phyloP scores from a whole-genome alignment of 2,329 filamentous ascomycete species.

The Tolypocladium endophyticum region DNA sequence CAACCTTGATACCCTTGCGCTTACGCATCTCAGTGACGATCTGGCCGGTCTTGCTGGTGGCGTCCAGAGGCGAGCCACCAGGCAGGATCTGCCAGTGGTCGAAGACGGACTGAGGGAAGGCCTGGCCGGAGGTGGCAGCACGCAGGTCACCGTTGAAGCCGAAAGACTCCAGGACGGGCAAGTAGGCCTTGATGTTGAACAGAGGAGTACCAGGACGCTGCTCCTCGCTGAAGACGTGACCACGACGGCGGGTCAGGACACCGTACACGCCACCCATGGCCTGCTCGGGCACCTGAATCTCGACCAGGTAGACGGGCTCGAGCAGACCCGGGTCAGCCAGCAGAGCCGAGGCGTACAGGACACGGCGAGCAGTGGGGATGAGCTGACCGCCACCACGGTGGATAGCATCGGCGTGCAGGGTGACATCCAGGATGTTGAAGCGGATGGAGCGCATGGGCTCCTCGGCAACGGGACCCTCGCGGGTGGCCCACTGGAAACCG shows the following conservation, averaged over 20 bases:
- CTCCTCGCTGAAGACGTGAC: slow-evolving; percentile 98
- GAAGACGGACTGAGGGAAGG: slow-evolving; percentile 98
- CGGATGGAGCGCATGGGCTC: slow-evolving; percentile 95
- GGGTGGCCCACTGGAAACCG: slow-evolving; percentile 99
- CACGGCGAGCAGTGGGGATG: slow-evolving; percentile 96
- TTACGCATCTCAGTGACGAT: slow-evolving; percentile 88
- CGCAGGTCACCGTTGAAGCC: slow-evolving; percentile 98
- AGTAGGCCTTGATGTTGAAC: slow-evolving; percentile 98
- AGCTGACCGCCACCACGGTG: slow-evolving; percentile 99
- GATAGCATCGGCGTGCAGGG: slow-evolving; percentile 97
- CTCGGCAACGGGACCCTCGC: slow-evolving; percentile 94
- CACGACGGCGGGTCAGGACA: slow-evolving; percentile 94
- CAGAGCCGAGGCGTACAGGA: slow-evolving; percentile 85
- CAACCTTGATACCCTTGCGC: slow-evolving; percentile 98
- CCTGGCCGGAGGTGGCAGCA: slow-evolving; percentile 86
- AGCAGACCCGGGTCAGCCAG: slow-evolving; percentile 84
- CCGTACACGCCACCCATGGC: slow-evolving; percentile 99
- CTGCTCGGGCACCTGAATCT: slow-evolving; percentile 97
- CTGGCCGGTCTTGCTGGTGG: slow-evolving; percentile 68
- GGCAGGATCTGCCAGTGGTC: slow-evolving; percentile 97
- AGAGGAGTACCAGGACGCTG: slow-evolving; percentile 97
- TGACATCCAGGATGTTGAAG: slow-evolving; percentile 99
- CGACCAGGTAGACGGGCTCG: slow-evolving; percentile 97
- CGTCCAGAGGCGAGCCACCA: slow-evolving; percentile 84
- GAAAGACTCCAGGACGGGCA: slow-evolving; percentile 95